Evolutionary conservation across 495 filamentous ascomycete species (phyloP).

Genomic region (Sphaerosporella brunnea): DNA sequence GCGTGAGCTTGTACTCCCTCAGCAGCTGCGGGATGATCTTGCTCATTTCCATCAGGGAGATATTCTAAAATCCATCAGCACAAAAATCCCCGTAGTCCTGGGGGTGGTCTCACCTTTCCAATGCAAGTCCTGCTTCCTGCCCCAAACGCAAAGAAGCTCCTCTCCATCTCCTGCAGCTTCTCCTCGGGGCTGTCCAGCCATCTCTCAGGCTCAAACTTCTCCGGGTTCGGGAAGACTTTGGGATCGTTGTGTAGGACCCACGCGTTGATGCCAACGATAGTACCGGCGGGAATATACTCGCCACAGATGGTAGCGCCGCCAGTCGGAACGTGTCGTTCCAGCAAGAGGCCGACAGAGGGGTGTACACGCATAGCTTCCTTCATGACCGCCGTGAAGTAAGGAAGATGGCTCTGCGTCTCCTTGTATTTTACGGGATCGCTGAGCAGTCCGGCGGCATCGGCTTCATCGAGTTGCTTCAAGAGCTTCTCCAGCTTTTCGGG

Average conservation of each 20-base stretch:
- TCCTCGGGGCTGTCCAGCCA: conserved; percentile 35
- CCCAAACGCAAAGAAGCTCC: conserved; percentile 36
- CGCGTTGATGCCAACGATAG: conserved; percentile 42
- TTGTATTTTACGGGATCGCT: conserved; percentile 29
- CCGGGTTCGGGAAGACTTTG: conserved; percentile 38
- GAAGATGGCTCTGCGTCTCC: conserved; percentile 31
- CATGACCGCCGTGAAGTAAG: conserved; percentile 49
- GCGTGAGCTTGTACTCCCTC: conserved; percentile 44
- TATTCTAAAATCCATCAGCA: too few species aligned
- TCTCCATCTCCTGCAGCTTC: conserved; percentile 31
- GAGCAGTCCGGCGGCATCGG: conserved; percentile 3
- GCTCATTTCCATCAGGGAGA: conserved; percentile 58
- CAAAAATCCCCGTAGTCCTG: too few species aligned
- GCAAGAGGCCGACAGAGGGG: conserved; percentile 41
- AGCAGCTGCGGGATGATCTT: conserved; percentile 61
- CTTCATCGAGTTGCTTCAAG: conserved; percentile 28
- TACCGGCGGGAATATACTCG: conserved; percentile 36
- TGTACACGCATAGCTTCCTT: conserved; percentile 53
- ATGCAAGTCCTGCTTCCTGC: conserved; percentile 50
- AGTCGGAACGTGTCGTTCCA: conserved; percentile 47
- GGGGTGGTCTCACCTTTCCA: too few species aligned
- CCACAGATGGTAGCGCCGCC: conserved; percentile 37
- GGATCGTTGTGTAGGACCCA: conserved; percentile 39
- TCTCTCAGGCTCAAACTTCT: conserved; percentile 36
- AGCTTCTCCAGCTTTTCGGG: conserved; percentile 28